A percentile compares a stretch with the other conserved stretches of the same genome.
Evolutionary conservation across 768 basidiomycete species (phyloP).

Genomic region (Mycena galericulata): DNA sequence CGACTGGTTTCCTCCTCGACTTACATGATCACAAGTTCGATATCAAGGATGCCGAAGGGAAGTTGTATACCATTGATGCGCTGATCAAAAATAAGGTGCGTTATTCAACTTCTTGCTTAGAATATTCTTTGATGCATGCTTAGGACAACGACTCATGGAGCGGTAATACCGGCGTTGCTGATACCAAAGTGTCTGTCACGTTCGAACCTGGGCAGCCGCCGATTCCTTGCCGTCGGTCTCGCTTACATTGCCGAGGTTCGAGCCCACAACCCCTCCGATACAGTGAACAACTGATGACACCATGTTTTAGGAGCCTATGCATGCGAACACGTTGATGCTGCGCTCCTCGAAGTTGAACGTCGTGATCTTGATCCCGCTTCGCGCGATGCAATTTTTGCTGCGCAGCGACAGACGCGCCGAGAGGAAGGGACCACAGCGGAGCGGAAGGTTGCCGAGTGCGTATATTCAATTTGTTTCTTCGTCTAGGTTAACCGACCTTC

Average conservation of each 20-base stretch:
- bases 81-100: slow-evolving; percentile 39
- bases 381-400: slow-evolving; percentile 19
- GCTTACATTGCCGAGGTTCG: slow-evolving; percentile 13
- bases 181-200: not conserved
- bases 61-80: slow-evolving; percentile 28
- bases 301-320: not conserved
- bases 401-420: slow-evolving; percentile 16
- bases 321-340: slow-evolving; percentile 2
- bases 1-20: slow-evolving; percentile 34
- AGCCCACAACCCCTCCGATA: not conserved
- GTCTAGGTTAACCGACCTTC: not conserved
- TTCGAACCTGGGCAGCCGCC: slow-evolving; percentile 3
- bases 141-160: slow-evolving; percentile 29
- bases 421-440: not conserved
- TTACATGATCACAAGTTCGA: slow-evolving; percentile 28
- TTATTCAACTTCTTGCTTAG: not conserved
- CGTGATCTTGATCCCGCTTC: slow-evolving; percentile 6
- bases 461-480: not conserved
- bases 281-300: not conserved
- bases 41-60: slow-evolving; percentile 27
- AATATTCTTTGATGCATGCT: not conserved
- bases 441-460: not conserved
- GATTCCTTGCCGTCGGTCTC: slow-evolving; percentile 17
- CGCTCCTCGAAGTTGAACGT: not conserved
- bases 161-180: slow-evolving; percentile 6